phyloP scores from a whole-genome alignment of 257 asterid genomes.

The Nyctanthes arbortristis region DNA sequence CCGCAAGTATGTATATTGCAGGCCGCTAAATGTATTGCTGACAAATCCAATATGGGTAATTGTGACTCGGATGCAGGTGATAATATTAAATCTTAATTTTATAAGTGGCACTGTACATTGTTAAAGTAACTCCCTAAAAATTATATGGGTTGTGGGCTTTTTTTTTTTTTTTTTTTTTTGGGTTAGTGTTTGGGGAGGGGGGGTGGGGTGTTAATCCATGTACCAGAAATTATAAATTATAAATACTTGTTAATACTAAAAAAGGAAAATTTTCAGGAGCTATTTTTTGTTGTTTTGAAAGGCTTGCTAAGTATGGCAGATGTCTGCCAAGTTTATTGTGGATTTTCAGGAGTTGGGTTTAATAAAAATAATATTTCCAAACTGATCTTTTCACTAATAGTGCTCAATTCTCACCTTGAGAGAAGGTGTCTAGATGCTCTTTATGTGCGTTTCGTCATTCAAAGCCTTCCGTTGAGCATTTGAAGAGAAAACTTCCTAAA shows the following conservation, averaged over 20 bases:
- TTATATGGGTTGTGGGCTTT: background rate
- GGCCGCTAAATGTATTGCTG: constrained; percentile 74
- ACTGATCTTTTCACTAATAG: background rate
- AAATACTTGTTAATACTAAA: too few species aligned
- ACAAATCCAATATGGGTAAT: constrained; percentile 95
- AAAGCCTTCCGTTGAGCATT: background rate
- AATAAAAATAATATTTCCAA: background rate
- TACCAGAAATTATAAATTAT: too few species aligned
- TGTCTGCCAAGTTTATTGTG: background rate
- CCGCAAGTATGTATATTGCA: constrained; percentile 27
- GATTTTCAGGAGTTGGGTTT: background rate
- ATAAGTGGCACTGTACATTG: background rate
- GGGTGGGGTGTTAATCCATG: too few species aligned
- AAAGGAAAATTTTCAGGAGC: too few species aligned
- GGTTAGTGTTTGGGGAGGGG: too few species aligned
- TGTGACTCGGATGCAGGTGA: constrained; percentile 97
- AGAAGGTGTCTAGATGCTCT: background rate
- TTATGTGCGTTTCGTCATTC: background rate
- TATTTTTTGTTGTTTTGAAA: too few species aligned
- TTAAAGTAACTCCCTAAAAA: background rate
- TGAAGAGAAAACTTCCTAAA: background rate
- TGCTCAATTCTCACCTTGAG: background rate
- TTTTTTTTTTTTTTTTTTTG: too few species aligned
- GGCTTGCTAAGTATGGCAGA: background rate
- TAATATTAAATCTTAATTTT: background rate